phyloP scores from a whole-genome alignment of 2,329 filamentous ascomycete species.

The Pyricularia sp. region DNA sequence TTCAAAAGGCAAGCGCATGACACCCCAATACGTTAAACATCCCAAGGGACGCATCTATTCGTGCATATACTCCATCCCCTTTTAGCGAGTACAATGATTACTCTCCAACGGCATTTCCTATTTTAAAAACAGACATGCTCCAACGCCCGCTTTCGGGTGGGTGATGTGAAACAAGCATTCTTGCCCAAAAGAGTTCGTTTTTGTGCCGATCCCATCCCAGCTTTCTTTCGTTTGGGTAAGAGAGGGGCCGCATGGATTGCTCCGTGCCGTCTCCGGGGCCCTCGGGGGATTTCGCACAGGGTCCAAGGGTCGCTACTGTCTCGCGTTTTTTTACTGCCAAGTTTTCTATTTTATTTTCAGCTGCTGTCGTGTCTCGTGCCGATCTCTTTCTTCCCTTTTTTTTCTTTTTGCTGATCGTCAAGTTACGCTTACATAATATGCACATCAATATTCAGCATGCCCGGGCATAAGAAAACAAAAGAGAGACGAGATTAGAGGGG shows the following conservation, averaged over 20 bases:
- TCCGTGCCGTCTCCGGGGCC: background rate
- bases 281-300: background rate
- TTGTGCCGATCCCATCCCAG: background rate
- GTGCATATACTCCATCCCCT: background rate
- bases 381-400: background rate
- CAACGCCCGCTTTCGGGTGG: background rate
- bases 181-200: background rate
- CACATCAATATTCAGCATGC: background rate
- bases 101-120: background rate
- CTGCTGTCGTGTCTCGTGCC: background rate
- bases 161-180: background rate
- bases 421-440: background rate
- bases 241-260: background rate
- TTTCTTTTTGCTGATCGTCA: background rate
- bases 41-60: background rate
- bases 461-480: background rate
- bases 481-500: background rate
- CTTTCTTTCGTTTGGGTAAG: background rate
- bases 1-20: background rate
- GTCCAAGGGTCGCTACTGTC: background rate
- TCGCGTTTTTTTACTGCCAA: background rate
- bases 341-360: background rate
- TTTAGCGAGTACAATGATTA: background rate
- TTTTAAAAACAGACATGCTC: background rate
- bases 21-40: background rate